phyloP scores from a whole-genome alignment of 2,329 filamentous ascomycete genomes.

The Coniochaeta prunicola region DNA sequence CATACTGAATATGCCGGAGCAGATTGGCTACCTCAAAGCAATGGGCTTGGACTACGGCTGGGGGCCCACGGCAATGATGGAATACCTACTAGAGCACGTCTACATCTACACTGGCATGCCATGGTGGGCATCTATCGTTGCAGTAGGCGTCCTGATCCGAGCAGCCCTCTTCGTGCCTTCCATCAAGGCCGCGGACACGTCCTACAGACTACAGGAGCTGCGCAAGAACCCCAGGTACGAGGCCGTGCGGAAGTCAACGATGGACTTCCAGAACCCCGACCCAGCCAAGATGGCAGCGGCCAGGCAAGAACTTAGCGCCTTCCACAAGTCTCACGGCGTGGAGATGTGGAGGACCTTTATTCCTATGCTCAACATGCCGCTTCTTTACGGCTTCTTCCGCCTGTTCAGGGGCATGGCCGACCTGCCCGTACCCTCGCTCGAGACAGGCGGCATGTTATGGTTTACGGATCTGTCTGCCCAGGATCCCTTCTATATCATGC shows the following conservation, averaged over 20 bases:
- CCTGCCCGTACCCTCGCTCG: conserved; percentile 74
- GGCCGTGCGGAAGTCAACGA: conserved; percentile 42
- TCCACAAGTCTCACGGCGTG: conserved; percentile 50
- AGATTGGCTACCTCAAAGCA: conserved; percentile 73
- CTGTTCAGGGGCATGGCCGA: conserved; percentile 65
- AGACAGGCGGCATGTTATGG: conserved; percentile 68
- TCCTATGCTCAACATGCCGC: conserved; percentile 53
- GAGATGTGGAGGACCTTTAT: conserved; percentile 41
- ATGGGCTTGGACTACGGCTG: conserved; percentile 84
- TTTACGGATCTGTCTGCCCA: conserved; percentile 65
- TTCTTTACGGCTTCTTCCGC: conserved; percentile 77
- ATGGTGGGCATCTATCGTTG: conserved; percentile 73
- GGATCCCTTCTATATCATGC: conserved; percentile 75
- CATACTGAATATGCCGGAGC: conserved; percentile 58
- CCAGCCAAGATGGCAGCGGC: conserved; percentile 35
- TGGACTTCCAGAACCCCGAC: conserved; percentile 34
- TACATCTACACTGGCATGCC: conserved; percentile 70
- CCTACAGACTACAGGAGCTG: conserved; percentile 55
- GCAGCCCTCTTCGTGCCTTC: conserved; percentile 58
- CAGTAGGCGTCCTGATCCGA: conserved; percentile 59
- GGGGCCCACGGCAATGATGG: conserved; percentile 66
- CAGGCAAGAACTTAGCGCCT: conserved; percentile 36
- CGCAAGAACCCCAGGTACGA: conserved; percentile 45
- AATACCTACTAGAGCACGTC: conserved; percentile 74
- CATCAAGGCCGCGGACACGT: conserved; percentile 52